Base-by-base conservation (phyloP, 257 asterid genomes). In the Anisodus acutangulus region DNA sequence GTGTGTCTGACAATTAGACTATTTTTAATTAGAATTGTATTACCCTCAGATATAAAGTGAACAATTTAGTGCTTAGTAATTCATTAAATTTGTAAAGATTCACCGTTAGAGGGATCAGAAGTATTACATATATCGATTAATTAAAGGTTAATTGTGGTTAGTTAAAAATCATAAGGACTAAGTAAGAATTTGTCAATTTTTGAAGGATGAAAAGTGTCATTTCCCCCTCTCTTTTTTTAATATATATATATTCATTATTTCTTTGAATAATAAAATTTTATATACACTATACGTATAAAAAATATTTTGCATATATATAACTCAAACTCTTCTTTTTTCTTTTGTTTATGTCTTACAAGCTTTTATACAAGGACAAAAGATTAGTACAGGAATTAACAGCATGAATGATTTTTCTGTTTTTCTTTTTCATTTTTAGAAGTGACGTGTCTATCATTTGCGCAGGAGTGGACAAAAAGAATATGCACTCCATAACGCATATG, bases 371-470 rank as follows among this genome's bases (percentile, higher is more conserved):
- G 80, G 60, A 74, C 43, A 74, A 49, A 47, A 4, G 19, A 74
- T 7, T 72, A 49, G 12, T 51, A 51, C 45, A 76, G 9, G 8
- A 76, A 76, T 76, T 51, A 51, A 26, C 19, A 3, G 26, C 7
- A 45, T 22, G 15, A 76, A 26, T 22, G 11, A 51, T 51, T 76
- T 26, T 76, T 12, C 45, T 51, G 3, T 53, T 51, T 5, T 9
- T 43, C 11, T 17, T 3, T 17, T 70, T 35, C 47, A 3, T 67
- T 67, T 66, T 67, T 68, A 15, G 47, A 51, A 76, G 47, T 76
- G 63, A 51, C 81, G 81, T 76, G 81, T 76, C 81, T 12, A 51
- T 51, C 8, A 22, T 49, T 74, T 49, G 49, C 26, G 17, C 57
- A 51, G 4, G 16, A 63, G 43, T 26, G 43, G 17, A 76, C 63